A percentile compares a stretch with the other conserved stretches of the same genome.
Conservation (phyloP, 495 filamentous ascomycete genomes). For the Chaetomium fimeti region DNA sequence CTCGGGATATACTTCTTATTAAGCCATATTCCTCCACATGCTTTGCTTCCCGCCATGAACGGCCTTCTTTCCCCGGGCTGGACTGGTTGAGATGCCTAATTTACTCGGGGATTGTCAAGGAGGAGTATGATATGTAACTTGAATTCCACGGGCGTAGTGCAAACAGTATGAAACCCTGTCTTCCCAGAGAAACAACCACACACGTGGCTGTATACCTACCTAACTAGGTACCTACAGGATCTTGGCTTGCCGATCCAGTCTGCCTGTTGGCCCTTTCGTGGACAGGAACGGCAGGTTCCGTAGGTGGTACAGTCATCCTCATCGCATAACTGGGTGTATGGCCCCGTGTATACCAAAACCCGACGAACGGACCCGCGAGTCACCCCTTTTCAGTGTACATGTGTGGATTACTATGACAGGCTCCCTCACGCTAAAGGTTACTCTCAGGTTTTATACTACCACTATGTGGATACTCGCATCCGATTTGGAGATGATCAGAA, state of each 20-base stretch:
- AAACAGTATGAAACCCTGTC: too few relatives aligned
- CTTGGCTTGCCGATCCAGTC: conserved; percentile 57
- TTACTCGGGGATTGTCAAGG: too few relatives aligned
- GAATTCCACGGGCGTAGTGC: too few relatives aligned
- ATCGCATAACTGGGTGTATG: conserved; percentile 64
- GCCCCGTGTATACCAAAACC: conserved; percentile 50
- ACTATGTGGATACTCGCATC: conserved; percentile 63
- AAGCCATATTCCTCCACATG: too few relatives aligned
- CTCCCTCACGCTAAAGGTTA: neutral
- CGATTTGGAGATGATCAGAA: conserved; percentile 65
- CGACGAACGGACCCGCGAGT: conserved; percentile 37
- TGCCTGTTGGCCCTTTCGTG: conserved; percentile 56
- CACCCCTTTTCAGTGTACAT: conserved; percentile 6
- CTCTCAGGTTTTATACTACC: conserved; percentile 64
- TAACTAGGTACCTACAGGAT: too few relatives aligned
- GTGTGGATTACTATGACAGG: neutral
- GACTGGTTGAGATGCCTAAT: too few relatives aligned
- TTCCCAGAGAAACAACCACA: too few relatives aligned
- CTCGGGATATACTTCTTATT: too few relatives aligned
- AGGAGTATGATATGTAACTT: too few relatives aligned
- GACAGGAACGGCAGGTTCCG: conserved; percentile 55
- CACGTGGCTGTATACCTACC: too few relatives aligned
- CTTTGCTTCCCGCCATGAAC: too few relatives aligned
- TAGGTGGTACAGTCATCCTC: conserved; percentile 64
- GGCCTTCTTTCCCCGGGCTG: too few relatives aligned